Evolutionary conservation across 352 stramenopile species (phyloP).

Genomic region (Phytophthora sojae): DNA sequence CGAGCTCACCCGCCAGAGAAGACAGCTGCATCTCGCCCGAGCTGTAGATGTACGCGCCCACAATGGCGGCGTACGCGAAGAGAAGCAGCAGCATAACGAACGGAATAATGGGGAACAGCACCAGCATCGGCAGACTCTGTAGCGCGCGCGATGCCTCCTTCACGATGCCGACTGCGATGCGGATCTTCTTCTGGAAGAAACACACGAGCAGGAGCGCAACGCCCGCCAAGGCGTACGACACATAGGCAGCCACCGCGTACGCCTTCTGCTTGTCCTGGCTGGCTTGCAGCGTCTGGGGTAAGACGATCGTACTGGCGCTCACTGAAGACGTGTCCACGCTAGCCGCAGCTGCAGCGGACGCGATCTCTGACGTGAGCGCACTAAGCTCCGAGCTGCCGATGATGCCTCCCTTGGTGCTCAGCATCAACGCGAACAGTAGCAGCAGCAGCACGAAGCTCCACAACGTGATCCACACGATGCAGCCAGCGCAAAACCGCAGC

Average conservation of each 20-base stretch:
- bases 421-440: slow-evolving; percentile 73
- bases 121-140: slow-evolving; percentile 62
- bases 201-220: slow-evolving; percentile 81
- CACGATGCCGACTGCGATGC: slow-evolving; percentile 77
- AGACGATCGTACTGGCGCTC: slow-evolving; percentile 32
- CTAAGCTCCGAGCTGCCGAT: slow-evolving; percentile 59
- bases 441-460: slow-evolving; percentile 74
- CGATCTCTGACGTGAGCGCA: slow-evolving; percentile 48
- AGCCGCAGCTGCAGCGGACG: slow-evolving; percentile 45
- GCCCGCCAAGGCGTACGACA: slow-evolving; percentile 65
- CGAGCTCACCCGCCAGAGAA: slow-evolving; percentile 33
- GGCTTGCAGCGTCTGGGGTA: slow-evolving; percentile 63
- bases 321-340: slow-evolving; percentile 39
- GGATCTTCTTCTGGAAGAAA: slow-evolving; percentile 87
- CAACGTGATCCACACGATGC: slow-evolving; percentile 77
- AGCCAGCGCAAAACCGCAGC: slow-evolving; percentile 75
- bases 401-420: slow-evolving; percentile 80
- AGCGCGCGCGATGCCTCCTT: slow-evolving; percentile 79
- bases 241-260: slow-evolving; percentile 69
- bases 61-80: slow-evolving; percentile 69
- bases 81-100: slow-evolving; percentile 69
- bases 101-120: slow-evolving; percentile 74
- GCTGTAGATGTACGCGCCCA: slow-evolving; percentile 80
- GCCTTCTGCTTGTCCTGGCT: slow-evolving; percentile 68
- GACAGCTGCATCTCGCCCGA: slow-evolving; percentile 53